Percentiles rank a stretch among this genome's conserved stretches.
Evolutionary conservation across 192 early-diverging fungal genomes (phyloP).

Genomic region (Gryganskiella cystojenkinii): DNA sequence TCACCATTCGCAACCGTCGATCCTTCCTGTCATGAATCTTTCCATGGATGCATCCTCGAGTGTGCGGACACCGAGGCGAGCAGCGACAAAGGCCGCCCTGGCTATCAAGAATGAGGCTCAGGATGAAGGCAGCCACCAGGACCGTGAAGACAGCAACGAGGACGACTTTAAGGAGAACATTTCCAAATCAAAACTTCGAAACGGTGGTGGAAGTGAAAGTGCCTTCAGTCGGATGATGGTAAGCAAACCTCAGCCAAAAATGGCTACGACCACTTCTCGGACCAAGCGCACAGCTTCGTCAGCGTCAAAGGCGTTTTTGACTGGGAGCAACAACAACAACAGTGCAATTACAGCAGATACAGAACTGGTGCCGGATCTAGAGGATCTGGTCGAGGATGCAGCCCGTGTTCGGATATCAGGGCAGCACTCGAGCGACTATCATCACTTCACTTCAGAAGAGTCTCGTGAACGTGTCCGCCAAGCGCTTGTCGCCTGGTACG

Average conservation of each 20-base stretch:
- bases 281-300: no score
- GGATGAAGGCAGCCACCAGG: not conserved
- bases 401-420: constrained; percentile 14
- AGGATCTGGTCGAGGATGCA: constrained; percentile 36
- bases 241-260: not conserved
- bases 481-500: constrained; percentile 70
- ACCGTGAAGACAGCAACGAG: not conserved
- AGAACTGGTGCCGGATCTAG: constrained; percentile 24
- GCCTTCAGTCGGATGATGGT: no score
- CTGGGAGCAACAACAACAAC: not conserved
- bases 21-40: no score
- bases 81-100: constrained; percentile 36
- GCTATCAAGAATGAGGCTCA: constrained; percentile 32
- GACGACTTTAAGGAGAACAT: not conserved
- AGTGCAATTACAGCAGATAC: constrained; percentile 33
- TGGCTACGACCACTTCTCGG: not conserved
- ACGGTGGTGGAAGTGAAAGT: no score
- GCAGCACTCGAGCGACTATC: constrained; percentile 37
- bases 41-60: not conserved
- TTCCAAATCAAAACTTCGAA: not conserved
- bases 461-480: constrained; percentile 36
- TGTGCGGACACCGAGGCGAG: constrained; percentile 15
- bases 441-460: constrained; percentile 40
- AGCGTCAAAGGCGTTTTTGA: no score
- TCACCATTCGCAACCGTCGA: no score